Evolutionary conservation across 805 yeast genomes (phyloP).

Genomic region (Saccharomycopsis babjevae): DNA sequence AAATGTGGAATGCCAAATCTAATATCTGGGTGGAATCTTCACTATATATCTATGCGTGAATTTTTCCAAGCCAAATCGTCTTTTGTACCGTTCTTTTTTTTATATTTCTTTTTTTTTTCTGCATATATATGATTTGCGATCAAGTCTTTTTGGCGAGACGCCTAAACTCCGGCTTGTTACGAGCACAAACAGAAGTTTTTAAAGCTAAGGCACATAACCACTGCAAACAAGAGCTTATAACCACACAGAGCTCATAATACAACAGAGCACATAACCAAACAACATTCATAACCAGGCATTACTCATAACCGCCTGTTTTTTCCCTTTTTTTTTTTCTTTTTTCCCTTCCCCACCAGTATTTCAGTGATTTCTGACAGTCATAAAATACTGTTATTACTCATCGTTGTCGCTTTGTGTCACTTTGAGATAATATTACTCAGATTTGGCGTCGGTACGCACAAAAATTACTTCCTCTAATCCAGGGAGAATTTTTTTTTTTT

Average conservation of each 20-base stretch:
- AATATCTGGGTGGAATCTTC: neutral
- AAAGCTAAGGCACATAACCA: no score
- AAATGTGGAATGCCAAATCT: no score
- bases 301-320: neutral
- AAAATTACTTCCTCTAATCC: neutral
- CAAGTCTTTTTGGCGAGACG: no score
- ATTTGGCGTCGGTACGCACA: neutral
- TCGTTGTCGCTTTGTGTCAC: neutral
- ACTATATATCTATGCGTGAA: neutral
- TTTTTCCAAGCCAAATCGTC: neutral
- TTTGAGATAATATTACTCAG: neutral
- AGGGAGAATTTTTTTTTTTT: neutral
- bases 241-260: no score
- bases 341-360: neutral
- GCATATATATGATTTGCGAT: no score
- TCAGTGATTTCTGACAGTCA: neutral
- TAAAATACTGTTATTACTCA: neutral
- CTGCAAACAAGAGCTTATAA: no score
- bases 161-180: no score
- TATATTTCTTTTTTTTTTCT: no score
- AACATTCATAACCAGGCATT: no score
- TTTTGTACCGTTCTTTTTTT: no score
- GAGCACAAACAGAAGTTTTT: no score
- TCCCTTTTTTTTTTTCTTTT: neutral
- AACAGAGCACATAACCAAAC: no score